Evolutionary conservation across 306 rosid species (phyloP), one percentile per base, ranked within the genome.

Genomic region (Medicago truncatula): DNA sequence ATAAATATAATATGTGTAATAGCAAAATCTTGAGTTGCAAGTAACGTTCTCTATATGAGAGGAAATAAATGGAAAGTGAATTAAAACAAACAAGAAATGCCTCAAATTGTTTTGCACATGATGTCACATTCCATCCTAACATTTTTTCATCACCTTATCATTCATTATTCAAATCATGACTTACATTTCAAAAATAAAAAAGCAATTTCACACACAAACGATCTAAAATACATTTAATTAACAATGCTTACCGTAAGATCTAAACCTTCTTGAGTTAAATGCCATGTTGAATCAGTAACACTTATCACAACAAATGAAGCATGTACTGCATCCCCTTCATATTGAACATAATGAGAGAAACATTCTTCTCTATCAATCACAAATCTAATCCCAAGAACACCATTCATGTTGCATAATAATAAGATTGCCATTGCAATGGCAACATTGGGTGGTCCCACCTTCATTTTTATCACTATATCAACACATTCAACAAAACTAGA

Each of bases 341-440:
- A 75, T 56, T 74, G 16, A 64, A 87, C 84, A 70, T 82, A 1
- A 68, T 89, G 90, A 67, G 87, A 81, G 78, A 81, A 89, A 78
- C 96, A 91, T 15, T 91, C 96, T 39, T 86, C 85, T 83, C 80
- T 83, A 40, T 89, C 87, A 47, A 91, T 80, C 78, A 89, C 92
- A 88, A 91, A 89, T 86, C 96, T 85, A 23, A 91, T 87, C 28
- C 96, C 92, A 73, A 70, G 4, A 72, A 78, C 89, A n/a, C 28
- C 70, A 57, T 82, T 78, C 36, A 82, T 43, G 80, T 67, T 80
- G 21, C 72, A 77, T 61, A 85, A 77, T 64, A 87, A 40, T 13
- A 66, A 9, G 8, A 65, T 76, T 64, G 79, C 72, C 82, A 80
- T 10, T 64, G 76, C 74, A 58, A 40, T 78, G 59, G 58, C 75